phyloP scores from a whole-genome alignment of 805 yeast species.

The Kazachstania kunashirensis region DNA sequence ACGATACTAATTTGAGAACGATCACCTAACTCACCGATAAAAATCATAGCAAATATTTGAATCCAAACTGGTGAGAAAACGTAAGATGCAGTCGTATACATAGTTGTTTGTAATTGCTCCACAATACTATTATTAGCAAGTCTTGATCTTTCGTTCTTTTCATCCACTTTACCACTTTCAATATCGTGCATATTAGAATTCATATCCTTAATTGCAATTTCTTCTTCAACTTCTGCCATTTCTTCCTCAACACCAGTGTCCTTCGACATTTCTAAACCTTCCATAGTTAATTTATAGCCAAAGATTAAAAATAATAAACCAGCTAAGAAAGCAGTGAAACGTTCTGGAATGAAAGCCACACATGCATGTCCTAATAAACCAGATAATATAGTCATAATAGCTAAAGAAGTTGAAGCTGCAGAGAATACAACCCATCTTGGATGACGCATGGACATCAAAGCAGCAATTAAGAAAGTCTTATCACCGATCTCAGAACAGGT shows the following conservation, averaged over 20 bases:
- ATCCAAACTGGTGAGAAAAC: slow-evolving; percentile 83
- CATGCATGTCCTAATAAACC: slow-evolving; percentile 88
- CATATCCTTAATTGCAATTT: slow-evolving; percentile 57
- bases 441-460: slow-evolving; percentile 95
- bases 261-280: slow-evolving; percentile 75
- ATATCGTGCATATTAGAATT: slow-evolving; percentile 41
- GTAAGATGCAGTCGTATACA: slow-evolving; percentile 48
- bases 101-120: slow-evolving; percentile 31
- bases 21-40: slow-evolving; percentile 98
- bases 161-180: slow-evolving; percentile 43
- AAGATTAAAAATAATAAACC: slow-evolving; percentile 72
- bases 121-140: slow-evolving; percentile 11
- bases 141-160: slow-evolving; percentile 6
- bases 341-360: slow-evolving; percentile 72
- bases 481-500: slow-evolving; percentile 94
- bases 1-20: slow-evolving; percentile 96
- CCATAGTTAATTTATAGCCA: slow-evolving; percentile 65
- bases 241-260: slow-evolving; percentile 89
- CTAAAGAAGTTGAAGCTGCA: slow-evolving; percentile 77
- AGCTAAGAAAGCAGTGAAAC: slow-evolving; percentile 73
- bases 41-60: slow-evolving; percentile 91
- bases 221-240: slow-evolving; percentile 93
- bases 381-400: slow-evolving; percentile 82
- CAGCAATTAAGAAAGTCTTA: slow-evolving; percentile 93
- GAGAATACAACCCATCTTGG: slow-evolving; percentile 76